Evolutionary conservation across 371 early-diverging fungal species (phyloP), one percentile per base, ranked within the genome.

Genomic region (Batkoa obscura): DNA sequence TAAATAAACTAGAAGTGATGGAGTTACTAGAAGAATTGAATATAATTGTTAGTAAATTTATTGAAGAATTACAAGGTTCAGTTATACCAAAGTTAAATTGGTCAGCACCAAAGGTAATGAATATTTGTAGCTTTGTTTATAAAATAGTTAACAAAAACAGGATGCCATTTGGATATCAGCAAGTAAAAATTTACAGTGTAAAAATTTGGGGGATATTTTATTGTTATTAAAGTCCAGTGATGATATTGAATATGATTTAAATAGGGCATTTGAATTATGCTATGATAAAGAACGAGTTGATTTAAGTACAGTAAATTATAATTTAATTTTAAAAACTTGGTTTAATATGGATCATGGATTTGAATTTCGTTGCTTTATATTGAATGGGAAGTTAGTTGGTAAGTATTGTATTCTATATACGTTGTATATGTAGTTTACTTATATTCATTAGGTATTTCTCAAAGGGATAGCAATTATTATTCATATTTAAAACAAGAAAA

Each of bases 81-180:
- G 87, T 87, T 13, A 88, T 96, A 62, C 91, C 94, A 12, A 90
- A 93, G 49, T 74, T 94, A 57, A 88, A 85, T 63, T 96, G 96
- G 96, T 84, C 85, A 46, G 80, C 89, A 2, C 96, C 96, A 1
- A 79, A 83, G 54, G 83, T 77, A 67, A 56, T 42, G 23, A 10
- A 17, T 30, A 23, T 58, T 2, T 35, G 8, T n/a, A n/a, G 32
- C 0, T 17, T 47, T 15, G 15, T 31, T 50, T 30, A 8, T 41
- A 33, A 35, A 6, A 43, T 49, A n/a, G 17, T 53, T 12, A 13
- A 47, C 50, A 32, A 39, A 54, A 23, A 10, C 47, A 78, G 76
- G 96, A 95, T 64, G 94, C 96, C 1, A 72, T 79, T 2, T 94
- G 94, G 92, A 90, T 93, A 42, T 63, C 88, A 6, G 67, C 82